Evolutionary conservation across 129 eudicot genomes (phyloP).

Genomic region (Ambrosia trifida): DNA sequence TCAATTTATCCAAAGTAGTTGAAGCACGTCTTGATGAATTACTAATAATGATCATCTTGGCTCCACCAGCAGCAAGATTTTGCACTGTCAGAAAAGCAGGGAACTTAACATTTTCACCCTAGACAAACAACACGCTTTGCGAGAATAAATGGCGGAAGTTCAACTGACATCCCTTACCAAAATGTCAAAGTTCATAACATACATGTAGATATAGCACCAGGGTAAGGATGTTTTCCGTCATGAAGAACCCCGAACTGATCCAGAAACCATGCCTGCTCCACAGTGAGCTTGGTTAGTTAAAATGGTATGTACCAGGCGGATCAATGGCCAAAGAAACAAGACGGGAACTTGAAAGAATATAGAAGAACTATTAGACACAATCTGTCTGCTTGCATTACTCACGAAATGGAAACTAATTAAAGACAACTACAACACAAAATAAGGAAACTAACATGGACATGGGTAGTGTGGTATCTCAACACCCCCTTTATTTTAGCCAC

Average conservation of each 20-base stretch:
- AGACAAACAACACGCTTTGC: neutral
- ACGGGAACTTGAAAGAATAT: too few species aligned
- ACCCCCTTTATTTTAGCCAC: too few species aligned
- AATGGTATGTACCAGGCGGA: too few species aligned
- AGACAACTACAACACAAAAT: too few species aligned
- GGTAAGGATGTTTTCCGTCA: slow-evolving; percentile 94
- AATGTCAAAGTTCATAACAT: slow-evolving; percentile 51
- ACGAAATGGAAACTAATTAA: too few species aligned
- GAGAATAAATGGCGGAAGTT: neutral
- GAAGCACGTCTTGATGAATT: slow-evolving; percentile 96
- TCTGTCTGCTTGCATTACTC: too few species aligned
- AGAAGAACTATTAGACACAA: too few species aligned
- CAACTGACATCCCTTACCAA: slow-evolving; percentile 41
- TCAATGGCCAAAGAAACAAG: too few species aligned
- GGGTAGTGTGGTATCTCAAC: too few species aligned
- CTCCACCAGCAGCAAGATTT: slow-evolving; percentile 72
- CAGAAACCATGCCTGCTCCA: slow-evolving; percentile 93
- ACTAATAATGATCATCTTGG: slow-evolving; percentile 92
- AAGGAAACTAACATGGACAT: too few species aligned
- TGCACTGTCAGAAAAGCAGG: slow-evolving; percentile 49
- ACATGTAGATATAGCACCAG: slow-evolving; percentile 85
- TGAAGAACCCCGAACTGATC: slow-evolving; percentile 99
- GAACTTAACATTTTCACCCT: slow-evolving; percentile 5
- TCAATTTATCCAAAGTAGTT: slow-evolving; percentile 73
- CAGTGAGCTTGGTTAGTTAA: too few species aligned